phyloP scores from a whole-genome alignment of 2,329 filamentous ascomycete species.

The Colletotrichum orbiculare region DNA sequence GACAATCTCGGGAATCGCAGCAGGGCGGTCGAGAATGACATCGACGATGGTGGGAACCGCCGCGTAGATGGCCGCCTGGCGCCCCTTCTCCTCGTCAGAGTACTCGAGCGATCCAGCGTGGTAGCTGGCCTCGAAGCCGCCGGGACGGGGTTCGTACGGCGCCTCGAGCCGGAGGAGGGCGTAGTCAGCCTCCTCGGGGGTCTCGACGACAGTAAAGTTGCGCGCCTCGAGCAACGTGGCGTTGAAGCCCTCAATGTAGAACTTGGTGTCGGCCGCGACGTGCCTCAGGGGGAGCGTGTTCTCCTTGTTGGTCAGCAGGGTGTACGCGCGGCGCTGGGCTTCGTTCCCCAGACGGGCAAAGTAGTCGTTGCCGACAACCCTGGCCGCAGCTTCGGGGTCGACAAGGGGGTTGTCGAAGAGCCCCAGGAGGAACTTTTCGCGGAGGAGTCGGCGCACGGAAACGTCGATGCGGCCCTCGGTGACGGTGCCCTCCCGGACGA shows the following conservation, averaged over 20 bases:
- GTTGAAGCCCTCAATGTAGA: conserved; percentile 38
- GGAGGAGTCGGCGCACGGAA: conserved; percentile 57
- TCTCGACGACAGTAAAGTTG: conserved; percentile 48
- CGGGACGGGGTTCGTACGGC: conserved; percentile 52
- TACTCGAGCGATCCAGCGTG: conserved; percentile 55
- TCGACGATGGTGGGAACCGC: conserved; percentile 55
- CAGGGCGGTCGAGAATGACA: conserved; percentile 54
- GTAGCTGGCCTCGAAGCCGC: conserved; percentile 52
- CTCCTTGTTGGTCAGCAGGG: conserved; percentile 43
- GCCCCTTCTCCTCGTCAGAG: conserved; percentile 42
- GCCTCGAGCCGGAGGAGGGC: conserved; percentile 53
- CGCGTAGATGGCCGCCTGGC: conserved; percentile 47
- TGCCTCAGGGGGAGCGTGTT: conserved; percentile 39
- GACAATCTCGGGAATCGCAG: conserved; percentile 53
- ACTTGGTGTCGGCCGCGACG: conserved; percentile 28
- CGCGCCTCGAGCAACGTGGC: conserved; percentile 36
- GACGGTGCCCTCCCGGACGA: conserved; percentile 54
- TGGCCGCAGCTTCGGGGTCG: conserved; percentile 53
- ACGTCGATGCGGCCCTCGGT: conserved; percentile 56
- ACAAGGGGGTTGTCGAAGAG: conserved; percentile 64
- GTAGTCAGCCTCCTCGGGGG: conserved; percentile 52
- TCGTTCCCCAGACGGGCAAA: conserved; percentile 45
- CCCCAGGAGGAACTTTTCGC: conserved; percentile 62
- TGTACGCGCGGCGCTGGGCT: conserved; percentile 43
- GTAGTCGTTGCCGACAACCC: conserved; percentile 56